A percentile compares a stretch with the other conserved stretches of the same genome.
Conservation (phyloP, 768 basidiomycete genomes). For the Cubamyces lactineus region DNA sequence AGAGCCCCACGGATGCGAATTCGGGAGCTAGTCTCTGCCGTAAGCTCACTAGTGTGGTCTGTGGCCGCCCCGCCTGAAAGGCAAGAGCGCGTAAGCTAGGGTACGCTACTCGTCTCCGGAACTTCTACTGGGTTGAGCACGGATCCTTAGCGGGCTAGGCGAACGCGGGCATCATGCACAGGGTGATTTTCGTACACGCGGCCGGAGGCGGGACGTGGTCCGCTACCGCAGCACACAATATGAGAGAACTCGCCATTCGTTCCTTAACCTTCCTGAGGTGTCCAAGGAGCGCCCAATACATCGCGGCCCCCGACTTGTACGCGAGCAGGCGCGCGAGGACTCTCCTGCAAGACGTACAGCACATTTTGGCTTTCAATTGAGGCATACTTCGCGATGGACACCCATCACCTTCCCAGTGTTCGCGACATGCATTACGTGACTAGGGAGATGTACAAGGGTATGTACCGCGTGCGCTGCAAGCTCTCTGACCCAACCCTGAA, state of each 20-base stretch:
- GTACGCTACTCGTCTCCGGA: neutral
- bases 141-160: too few relatives aligned
- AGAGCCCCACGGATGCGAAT: neutral
- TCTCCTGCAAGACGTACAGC: too few relatives aligned
- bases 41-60: neutral
- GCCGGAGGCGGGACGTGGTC: neutral
- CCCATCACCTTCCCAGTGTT: neutral
- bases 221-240: conserved; percentile 5
- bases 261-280: neutral
- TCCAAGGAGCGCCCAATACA: neutral
- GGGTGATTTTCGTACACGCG: neutral
- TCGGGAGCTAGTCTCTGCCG: neutral
- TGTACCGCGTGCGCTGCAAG: conserved; percentile 9
- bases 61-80: neutral
- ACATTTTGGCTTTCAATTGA: too few relatives aligned
- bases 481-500: conserved; percentile 10
- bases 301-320: neutral
- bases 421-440: conserved; percentile 2
- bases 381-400: neutral
- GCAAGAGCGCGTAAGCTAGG: conserved; percentile 2
- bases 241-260: neutral
- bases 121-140: too few relatives aligned
- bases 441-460: conserved; percentile 10
- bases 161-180: too few relatives aligned
- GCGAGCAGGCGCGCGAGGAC: neutral